Evolutionary conservation across 2,329 filamentous ascomycete genomes (phyloP).

Genomic region (Celoporthe dispersa): DNA sequence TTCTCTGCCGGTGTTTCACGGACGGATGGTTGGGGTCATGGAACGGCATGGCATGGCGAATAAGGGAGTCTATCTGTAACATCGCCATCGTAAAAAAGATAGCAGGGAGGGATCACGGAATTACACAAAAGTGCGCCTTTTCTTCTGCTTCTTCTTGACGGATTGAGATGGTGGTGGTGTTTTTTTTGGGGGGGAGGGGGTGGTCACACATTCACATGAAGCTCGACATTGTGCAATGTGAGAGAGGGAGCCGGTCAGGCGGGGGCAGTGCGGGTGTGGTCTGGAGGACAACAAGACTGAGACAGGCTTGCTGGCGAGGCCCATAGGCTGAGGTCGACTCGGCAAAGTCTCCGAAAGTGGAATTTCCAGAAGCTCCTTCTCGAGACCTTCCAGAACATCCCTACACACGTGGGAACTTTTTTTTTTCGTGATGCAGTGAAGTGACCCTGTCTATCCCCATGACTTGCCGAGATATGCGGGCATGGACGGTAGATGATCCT

Average conservation of each 20-base stretch:
- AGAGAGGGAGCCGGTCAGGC: not conserved
- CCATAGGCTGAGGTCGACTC: not conserved
- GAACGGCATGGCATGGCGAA: conserved; percentile 23
- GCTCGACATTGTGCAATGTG: not conserved
- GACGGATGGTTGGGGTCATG: conserved; percentile 27
- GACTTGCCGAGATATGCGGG: not conserved
- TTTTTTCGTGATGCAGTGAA: not conserved
- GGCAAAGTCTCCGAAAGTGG: conserved; percentile 4
- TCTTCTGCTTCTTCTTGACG: not conserved
- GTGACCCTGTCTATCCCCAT: not conserved
- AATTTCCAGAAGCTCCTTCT: not conserved
- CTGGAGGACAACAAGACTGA: not conserved
- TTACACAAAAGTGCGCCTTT: conserved; percentile 19
- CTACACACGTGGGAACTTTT: not conserved
- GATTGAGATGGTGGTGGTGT: not conserved
- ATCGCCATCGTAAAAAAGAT: conserved; percentile 13
- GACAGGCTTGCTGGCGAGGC: not conserved
- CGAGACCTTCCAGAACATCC: conserved; percentile 1
- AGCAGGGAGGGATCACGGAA: conserved; percentile 13
- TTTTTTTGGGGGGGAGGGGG: too few species aligned
- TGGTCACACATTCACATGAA: not conserved
- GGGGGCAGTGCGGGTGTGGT: not conserved
- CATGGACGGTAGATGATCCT: not conserved
- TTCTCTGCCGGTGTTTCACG: conserved; percentile 30
- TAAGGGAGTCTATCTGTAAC: conserved; percentile 20